Percentiles rank a stretch among this genome's conserved stretches.
Conservation (phyloP, 2,329 filamentous ascomycete genomes). For the Juglanconis oblonga region DNA sequence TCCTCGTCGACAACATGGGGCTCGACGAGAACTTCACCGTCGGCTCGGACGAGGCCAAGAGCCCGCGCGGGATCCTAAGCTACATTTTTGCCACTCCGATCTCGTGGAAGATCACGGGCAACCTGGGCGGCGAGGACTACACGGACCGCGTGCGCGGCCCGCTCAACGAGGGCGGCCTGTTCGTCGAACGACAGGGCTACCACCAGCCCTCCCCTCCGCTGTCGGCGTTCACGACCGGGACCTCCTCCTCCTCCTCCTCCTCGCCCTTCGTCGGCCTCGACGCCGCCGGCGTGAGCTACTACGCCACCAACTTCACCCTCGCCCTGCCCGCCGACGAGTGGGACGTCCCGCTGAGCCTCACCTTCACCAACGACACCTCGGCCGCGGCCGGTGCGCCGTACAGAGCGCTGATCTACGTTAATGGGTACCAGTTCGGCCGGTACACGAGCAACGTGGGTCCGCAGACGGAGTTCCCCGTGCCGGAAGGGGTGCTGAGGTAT, state of each 20-base stretch:
- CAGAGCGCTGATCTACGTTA: conserved; percentile 63
- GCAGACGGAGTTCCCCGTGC: conserved; percentile 64
- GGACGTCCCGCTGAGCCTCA: conserved; percentile 55
- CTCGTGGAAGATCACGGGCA: conserved; percentile 61
- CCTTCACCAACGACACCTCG: conserved; percentile 42
- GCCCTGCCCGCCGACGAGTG: conserved; percentile 47
- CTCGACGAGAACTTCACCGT: conserved; percentile 61
- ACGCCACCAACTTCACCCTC: conserved; percentile 50
- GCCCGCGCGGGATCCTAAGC: conserved; percentile 55
- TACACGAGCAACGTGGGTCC: conserved; percentile 63
- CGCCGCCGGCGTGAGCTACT: conserved; percentile 53
- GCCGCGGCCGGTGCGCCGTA: conserved; percentile 32
- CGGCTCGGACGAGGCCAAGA: conserved; percentile 55
- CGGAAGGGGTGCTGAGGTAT: conserved; percentile 66
- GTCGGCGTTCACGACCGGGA: conserved; percentile 36
- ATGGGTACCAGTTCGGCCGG: conserved; percentile 64
- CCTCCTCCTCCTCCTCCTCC: conserved; percentile 18
- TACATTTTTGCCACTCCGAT: conserved; percentile 50
- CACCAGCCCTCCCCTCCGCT: conserved; percentile 50
- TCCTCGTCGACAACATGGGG: conserved; percentile 68
- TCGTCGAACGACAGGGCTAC: conserved; percentile 53
- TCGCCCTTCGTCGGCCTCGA: conserved; percentile 34
- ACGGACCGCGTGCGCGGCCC: conserved; percentile 53
- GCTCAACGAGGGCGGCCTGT: conserved; percentile 60
- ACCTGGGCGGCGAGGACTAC: conserved; percentile 59